Evolutionary conservation across 192 early-diverging fungal genomes (phyloP), one percentile per base, ranked within the genome.

Genomic region (Phycomyces nitens): DNA sequence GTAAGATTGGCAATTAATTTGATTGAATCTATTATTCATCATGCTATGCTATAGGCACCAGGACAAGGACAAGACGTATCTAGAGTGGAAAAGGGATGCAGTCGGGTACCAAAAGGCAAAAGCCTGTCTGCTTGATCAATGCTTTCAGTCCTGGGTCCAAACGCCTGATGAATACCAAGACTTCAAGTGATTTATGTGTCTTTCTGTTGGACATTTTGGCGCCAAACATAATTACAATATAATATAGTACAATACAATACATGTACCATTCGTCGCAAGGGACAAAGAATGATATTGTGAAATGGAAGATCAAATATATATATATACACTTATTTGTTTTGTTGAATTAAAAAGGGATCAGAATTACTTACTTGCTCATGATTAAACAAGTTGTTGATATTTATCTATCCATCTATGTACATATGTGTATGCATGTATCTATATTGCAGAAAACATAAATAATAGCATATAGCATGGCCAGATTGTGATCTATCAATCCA

Each of bases 141-240:
- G 59, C 20, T 72, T 72, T 43, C 55, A 65, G 26, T 39, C 44
- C 3, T 72, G 71, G 71, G 64, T 72, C 21, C 65, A 58, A 38
- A 72, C 50, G 22, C 71, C 71, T 21, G n/a, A 44, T 29, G 60
- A 56, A 10, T 62, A 62, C 38, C 53, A 69, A 44, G 34, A 56
- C 2, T 69, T 69, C 3, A 47, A 47, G 2, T 47, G 18, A 47
- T 6, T 7, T 11, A 2, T 34, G 2, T 34, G 29, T 34, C 7
- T 7, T 34, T 34, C 29, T 34, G 7, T 5, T 34, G 7, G 29
- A 34, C 7, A 47, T 47, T 47, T 47, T 47, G 44, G 44, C 44
- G 44, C 44, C 44, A 47, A 47, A 47, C 7, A 34, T 34, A 34
- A n/a, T n/a, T 34, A 34, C 29, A 34, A n/a, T n/a, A n/a, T n/a